Evolutionary conservation across 2,329 filamentous ascomycete species (phyloP), one percentile per base, ranked within the genome.

Genomic region (Alternaria gaisen): DNA sequence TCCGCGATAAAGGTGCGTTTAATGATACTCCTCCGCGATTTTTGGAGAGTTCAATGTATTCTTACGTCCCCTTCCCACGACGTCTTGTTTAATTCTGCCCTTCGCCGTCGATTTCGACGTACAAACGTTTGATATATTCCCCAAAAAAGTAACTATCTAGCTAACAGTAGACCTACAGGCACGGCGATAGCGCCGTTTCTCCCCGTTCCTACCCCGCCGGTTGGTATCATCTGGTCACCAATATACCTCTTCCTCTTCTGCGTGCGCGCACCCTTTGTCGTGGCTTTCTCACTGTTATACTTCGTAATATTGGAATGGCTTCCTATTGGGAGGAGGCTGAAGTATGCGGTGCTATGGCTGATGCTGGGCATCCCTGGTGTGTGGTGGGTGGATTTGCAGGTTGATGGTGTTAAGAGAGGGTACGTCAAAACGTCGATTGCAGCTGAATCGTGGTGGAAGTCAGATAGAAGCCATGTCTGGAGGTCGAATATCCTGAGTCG

Each of bases 301-400:
- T 95, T 98, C 77, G 76, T 91, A 61, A 72, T 97, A 62, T 85
- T 98, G 54, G 92, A 94, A 81, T 91, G 90, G 85, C 86, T 97
- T 14, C 93, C 93, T 0, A 84, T 91, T 10, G 88, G 88, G 1
- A 85, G 85, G 9, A 73, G 89, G 34, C 81, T 89, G 43, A 93
- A 93, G 73, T 98, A 98, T 81, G 88, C 91, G 12, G 88, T 93
- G 50, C 82, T 98, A 54, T 98, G 95, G 94, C 86, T 88, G 62
- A 87, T 98, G 67, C 87, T 99, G 69, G 91, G 89, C 38, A 91
- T 97, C 60, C 93, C 94, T 0, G 94, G 95, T 28, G 92, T 99
- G 59, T 98, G 94, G 93, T 98, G 94, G 94, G 90, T 97, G 58
- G 95, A 99, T 80, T 83, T 99, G n/a, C 94, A 97, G 79, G 92